Conservation (phyloP, 2,329 filamentous ascomycete genomes). For the Ceratocystis alfenasii region DNA sequence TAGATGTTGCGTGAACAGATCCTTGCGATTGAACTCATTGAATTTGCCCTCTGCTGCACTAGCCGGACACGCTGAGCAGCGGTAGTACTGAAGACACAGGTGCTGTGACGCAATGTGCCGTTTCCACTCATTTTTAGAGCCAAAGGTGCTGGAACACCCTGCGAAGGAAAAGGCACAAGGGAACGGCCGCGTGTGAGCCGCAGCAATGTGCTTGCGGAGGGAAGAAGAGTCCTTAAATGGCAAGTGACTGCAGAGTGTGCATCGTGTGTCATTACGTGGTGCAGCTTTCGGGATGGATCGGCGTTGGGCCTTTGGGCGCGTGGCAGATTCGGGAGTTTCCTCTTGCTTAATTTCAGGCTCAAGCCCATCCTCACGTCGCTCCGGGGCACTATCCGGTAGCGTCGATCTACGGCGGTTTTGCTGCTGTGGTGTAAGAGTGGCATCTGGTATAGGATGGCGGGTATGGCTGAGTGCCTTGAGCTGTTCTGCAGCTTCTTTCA, state of each 20-base stretch:
- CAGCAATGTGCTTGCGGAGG: constrained; percentile 53
- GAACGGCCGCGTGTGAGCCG: constrained; percentile 61
- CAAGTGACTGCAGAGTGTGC: constrained; percentile 48
- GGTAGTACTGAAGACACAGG: constrained; percentile 55
- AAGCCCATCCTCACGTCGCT: constrained; percentile 28
- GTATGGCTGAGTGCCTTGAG: constrained; percentile 54
- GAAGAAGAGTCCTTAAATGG: constrained; percentile 58
- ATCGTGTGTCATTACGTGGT: constrained; percentile 49
- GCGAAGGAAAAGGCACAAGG: constrained; percentile 77
- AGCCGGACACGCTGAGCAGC: constrained; percentile 49
- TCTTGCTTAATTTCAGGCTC: constrained; percentile 31
- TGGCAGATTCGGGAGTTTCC: constrained; percentile 25
- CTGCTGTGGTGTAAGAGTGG: constrained; percentile 27
- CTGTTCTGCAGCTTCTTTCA: constrained; percentile 57
- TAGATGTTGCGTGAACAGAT: constrained; percentile 88
- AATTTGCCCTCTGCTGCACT: constrained; percentile 44
- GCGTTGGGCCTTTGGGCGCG: constrained; percentile 32
- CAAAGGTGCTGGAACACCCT: constrained; percentile 71
- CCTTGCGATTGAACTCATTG: constrained; percentile 82
- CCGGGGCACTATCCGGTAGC: constrained; percentile 32
- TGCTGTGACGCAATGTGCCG: constrained; percentile 86
- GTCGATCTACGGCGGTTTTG: constrained; percentile 26
- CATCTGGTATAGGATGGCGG: constrained; percentile 35
- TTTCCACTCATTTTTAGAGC: constrained; percentile 97
- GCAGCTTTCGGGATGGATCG: constrained; percentile 38